A percentile compares a stretch with the other conserved stretches of the same genome.
Conservation (phyloP, 768 basidiomycete genomes). For the Boletus tomentosulus region DNA sequence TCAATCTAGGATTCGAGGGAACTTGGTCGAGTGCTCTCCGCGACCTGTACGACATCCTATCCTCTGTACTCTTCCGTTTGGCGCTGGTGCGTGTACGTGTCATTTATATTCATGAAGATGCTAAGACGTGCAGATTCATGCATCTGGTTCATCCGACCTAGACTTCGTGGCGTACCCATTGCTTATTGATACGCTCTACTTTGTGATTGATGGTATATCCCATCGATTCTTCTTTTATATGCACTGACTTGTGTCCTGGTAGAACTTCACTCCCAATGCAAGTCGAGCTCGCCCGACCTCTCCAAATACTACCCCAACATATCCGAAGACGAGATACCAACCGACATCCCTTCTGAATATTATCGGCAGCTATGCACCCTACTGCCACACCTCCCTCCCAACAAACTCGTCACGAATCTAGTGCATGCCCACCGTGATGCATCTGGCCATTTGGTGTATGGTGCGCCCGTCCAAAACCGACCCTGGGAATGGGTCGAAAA, state of each 20-base stretch:
- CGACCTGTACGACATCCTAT: conserved; percentile 42
- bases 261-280: conserved; percentile 65
- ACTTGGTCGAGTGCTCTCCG: conserved; percentile 52
- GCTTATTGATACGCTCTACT: conserved; percentile 70
- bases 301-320: conserved; percentile 61
- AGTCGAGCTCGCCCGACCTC: conserved; percentile 48
- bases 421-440: conserved; percentile 54
- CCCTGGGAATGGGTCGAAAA: conserved; percentile 90
- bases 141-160: conserved; percentile 43
- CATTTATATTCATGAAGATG: background rate
- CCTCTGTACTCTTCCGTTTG: conserved; percentile 43
- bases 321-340: conserved; percentile 46
- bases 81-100: conserved; percentile 42
- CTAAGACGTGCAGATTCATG: conserved; percentile 44
- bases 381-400: conserved; percentile 51
- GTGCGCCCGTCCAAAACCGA: conserved; percentile 58
- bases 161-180: conserved; percentile 60
- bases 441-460: conserved; percentile 46
- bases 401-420: conserved; percentile 52
- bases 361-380: conserved; percentile 54
- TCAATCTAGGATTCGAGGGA: conserved; percentile 61
- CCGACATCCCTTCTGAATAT: conserved; percentile 53
- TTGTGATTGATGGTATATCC: conserved; percentile 64
- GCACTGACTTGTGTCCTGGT: background rate
- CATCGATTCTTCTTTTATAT: too few relatives aligned